Base-by-base conservation (phyloP, 2,329 filamentous ascomycete species). In the Zasmidium angulare region DNA sequence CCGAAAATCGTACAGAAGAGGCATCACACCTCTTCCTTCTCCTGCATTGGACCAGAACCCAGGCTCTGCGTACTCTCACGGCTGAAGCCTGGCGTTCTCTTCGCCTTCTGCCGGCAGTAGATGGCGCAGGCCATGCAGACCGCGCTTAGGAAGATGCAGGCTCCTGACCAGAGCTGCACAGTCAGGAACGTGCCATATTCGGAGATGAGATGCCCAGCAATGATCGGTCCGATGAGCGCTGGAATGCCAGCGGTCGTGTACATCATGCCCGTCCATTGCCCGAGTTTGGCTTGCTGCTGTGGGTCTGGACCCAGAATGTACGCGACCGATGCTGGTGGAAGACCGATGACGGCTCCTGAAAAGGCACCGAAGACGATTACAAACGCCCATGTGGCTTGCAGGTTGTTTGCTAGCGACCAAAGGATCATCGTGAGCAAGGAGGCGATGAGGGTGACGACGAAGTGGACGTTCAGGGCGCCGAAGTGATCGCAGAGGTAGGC, bases 231-330 rank as follows among this genome's bases (percentile, higher is more conserved):
- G 3, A 74, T 71, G 10, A 82, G 72, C 1, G 78, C 74, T n/a
- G 76, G 77, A 1, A 77, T 65, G 1, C 78, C 78, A 9, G 79
- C 75, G 48, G 72, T 69, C 11, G 75, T 76, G 71, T 81, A 82
- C 79, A 82, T 81, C 79, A 82, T 81, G 46, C 80, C 80, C 2
- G 75, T 78, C 80, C 80, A 82, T 55, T 82, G 79, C 14, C 80
- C 80, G 7, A 82, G 75, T 56, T 76, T 78, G 53, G 74, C 66
- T 50, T 75, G 71, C 4, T 65, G 63, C 31, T 69, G 55, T 57
- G 66, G 60, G 40, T 66, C 59, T 3, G 61, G 59, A 7, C 71
- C 74, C 58, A 82, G 73, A 46, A 82, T 78, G 66, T 77, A 75
- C 31, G 78, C 78, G 40, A 82, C 74, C 14, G 76, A 79, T 2